These are phyloP conservation scores for Cucurbita moschata DNA, from an alignment of 306 rosid species.

Conservation along the genomic window DNA sequence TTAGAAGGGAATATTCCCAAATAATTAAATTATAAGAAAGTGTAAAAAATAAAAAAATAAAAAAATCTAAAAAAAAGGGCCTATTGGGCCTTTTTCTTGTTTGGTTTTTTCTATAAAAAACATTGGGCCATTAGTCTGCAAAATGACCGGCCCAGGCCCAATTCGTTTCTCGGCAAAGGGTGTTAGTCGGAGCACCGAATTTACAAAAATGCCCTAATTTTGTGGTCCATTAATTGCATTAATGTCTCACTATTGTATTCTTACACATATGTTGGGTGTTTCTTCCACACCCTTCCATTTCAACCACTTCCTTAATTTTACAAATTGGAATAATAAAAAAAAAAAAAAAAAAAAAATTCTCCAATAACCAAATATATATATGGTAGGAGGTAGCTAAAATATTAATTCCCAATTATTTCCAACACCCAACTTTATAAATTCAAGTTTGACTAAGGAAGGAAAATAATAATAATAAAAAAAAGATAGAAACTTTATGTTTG, in stretches of 20 bases:
- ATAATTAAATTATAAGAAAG: too few relatives aligned
- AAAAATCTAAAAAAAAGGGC: too few relatives aligned
- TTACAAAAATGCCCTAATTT: slow-evolving; percentile 18
- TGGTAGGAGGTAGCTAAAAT: not conserved
- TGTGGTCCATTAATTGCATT: slow-evolving; percentile 53
- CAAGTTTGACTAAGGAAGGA: not conserved
- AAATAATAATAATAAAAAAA: not conserved
- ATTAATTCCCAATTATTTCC: slow-evolving; percentile 5
- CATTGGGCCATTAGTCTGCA: too few relatives aligned
- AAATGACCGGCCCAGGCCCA: too few relatives aligned
- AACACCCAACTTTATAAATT: not conserved
- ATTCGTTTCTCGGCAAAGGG: too few relatives aligned
- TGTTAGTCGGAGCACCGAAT: not conserved
- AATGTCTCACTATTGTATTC: not conserved
- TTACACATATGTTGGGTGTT: not conserved
- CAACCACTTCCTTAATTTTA: not conserved
- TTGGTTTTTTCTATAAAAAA: too few relatives aligned
- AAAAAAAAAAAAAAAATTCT: not conserved
- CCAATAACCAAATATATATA: not conserved
- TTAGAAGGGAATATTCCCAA: too few relatives aligned
- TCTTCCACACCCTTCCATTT: not conserved
- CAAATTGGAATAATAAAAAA: not conserved
- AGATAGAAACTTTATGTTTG: not conserved
- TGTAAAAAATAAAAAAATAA: too few relatives aligned
- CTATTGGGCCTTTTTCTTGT: too few relatives aligned